Conservation (phyloP, 768 basidiomycete species). For the Pulveroboletus sp. region DNA sequence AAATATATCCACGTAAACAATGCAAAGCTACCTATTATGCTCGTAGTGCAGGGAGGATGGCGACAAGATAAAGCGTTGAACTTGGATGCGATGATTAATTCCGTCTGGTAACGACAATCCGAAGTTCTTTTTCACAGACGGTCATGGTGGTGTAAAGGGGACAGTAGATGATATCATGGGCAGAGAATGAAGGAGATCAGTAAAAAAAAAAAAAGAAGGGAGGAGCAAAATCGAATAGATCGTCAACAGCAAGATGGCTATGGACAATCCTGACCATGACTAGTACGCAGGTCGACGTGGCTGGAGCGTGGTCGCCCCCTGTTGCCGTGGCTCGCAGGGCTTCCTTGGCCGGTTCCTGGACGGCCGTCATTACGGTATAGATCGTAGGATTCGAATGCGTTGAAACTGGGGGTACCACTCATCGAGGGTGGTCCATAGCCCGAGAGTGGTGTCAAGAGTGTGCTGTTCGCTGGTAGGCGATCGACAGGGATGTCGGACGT, state of each 20-base stretch:
- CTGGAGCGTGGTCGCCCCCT: constrained; percentile 20
- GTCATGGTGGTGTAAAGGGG: constrained; percentile 1
- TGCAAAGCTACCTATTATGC: constrained; percentile 14
- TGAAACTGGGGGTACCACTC: constrained; percentile 9
- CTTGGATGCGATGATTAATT: constrained; percentile 4
- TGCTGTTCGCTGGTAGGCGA: constrained; percentile 60
- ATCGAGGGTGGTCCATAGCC: constrained; percentile 48
- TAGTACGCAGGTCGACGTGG: constrained; percentile 10
- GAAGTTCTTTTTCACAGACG: constrained; percentile 7
- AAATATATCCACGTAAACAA: constrained; percentile 25
- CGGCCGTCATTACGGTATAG: constrained; percentile 37
- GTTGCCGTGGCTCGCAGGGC: constrained; percentile 19
- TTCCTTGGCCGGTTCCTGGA: constrained; percentile 39
- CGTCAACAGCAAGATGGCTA: constrained; percentile 1
- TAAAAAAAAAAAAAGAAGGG: background rate
- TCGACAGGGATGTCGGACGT: constrained; percentile 21
- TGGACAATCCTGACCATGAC: constrained; percentile 9
- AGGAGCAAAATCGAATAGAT: background rate
- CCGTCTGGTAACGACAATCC: constrained; percentile 2
- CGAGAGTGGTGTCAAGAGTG: constrained; percentile 65
- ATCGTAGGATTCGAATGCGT: constrained; percentile 29
- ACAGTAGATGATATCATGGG: background rate
- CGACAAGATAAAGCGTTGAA: background rate
- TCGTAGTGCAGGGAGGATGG: constrained; percentile 2
- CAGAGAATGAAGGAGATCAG: background rate